A percentile compares a stretch with the other conserved stretches of the same genome.
phyloP scores from a whole-genome alignment of 2,329 filamentous ascomycete species.

The Penicillium psychrosexuale region DNA sequence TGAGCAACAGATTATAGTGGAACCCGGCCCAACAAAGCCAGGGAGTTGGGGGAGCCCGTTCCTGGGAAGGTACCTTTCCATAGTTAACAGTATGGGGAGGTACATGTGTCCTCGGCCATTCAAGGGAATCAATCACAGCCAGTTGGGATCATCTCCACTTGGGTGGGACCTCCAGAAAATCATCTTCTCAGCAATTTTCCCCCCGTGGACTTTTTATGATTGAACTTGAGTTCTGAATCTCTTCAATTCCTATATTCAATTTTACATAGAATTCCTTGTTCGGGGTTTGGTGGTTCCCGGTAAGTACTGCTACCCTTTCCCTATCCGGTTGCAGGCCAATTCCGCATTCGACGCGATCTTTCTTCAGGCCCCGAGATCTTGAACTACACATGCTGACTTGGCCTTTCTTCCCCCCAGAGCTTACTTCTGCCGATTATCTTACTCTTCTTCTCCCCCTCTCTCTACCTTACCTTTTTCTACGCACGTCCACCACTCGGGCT shows the following conservation, averaged over 20 bases:
- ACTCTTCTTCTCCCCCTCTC: not conserved
- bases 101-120: constrained; percentile 1
- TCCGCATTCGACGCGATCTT: constrained; percentile 5
- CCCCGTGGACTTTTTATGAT: not conserved
- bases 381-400: not conserved
- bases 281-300: constrained; percentile 18
- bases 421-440: not conserved
- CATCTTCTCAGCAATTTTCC: constrained; percentile 22
- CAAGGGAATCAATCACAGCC: not conserved
- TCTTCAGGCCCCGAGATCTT: not conserved
- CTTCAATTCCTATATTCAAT: constrained; percentile 4
- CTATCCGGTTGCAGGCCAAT: constrained; percentile 6
- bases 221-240: not conserved
- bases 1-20: constrained; percentile 14
- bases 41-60: constrained; percentile 22
- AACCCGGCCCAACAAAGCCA: constrained; percentile 28
- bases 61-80: constrained; percentile 14
- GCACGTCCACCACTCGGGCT: constrained; percentile 11
- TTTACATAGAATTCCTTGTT: not conserved
- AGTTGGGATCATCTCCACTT: constrained; percentile 17
- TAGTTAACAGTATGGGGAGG: constrained; percentile 11
- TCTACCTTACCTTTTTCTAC: constrained; percentile 3
- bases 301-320: constrained; percentile 10
- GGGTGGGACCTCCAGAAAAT: constrained; percentile 19
- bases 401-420: not conserved